phyloP scores from a whole-genome alignment of 2,329 filamentous ascomycete species.

The Calonectria multiphialidica region DNA sequence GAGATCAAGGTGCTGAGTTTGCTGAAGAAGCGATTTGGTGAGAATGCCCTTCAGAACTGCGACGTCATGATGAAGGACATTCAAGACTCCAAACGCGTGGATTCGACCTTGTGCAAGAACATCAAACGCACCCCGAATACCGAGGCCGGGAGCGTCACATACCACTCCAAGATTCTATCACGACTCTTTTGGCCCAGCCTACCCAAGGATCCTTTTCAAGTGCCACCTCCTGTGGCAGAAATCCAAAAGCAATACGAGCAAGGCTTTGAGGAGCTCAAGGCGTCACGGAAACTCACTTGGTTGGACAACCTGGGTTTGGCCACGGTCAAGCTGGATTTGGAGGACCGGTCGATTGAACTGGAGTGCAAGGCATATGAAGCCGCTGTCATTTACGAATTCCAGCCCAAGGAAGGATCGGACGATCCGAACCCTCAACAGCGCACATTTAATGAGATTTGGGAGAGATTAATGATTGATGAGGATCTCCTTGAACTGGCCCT shows the following conservation, averaged over 20 bases:
- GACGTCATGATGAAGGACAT: slow-evolving; percentile 98
- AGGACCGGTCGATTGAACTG: slow-evolving; percentile 80
- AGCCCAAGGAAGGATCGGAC: slow-evolving; percentile 57
- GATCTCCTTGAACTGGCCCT: slow-evolving; percentile 77
- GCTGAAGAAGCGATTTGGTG: slow-evolving; percentile 89
- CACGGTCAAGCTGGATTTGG: slow-evolving; percentile 83
- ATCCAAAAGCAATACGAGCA: slow-evolving; percentile 79
- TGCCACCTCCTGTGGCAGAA: slow-evolving; percentile 69
- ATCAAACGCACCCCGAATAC: slow-evolving; percentile 31
- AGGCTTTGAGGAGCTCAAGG: slow-evolving; percentile 84
- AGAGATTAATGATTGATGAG: slow-evolving; percentile 78
- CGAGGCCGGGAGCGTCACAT: slow-evolving; percentile 49
- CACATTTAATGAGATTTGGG: slow-evolving; percentile 66
- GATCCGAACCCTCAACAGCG: slow-evolving; percentile 51
- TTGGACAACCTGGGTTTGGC: slow-evolving; percentile 85
- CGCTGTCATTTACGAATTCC: slow-evolving; percentile 87
- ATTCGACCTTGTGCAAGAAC: slow-evolving; percentile 71
- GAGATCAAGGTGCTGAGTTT: slow-evolving; percentile 87
- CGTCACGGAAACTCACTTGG: slow-evolving; percentile 89
- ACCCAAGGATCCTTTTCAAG: slow-evolving; percentile 74
- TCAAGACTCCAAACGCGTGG: slow-evolving; percentile 82
- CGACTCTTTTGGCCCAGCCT: slow-evolving; percentile 93
- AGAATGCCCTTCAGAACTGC: slow-evolving; percentile 87
- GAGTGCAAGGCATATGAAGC: slow-evolving; percentile 89
- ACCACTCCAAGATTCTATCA: slow-evolving; percentile 89